phyloP scores from a whole-genome alignment of 23 red algal species.

The Agarophyton chilense region DNA sequence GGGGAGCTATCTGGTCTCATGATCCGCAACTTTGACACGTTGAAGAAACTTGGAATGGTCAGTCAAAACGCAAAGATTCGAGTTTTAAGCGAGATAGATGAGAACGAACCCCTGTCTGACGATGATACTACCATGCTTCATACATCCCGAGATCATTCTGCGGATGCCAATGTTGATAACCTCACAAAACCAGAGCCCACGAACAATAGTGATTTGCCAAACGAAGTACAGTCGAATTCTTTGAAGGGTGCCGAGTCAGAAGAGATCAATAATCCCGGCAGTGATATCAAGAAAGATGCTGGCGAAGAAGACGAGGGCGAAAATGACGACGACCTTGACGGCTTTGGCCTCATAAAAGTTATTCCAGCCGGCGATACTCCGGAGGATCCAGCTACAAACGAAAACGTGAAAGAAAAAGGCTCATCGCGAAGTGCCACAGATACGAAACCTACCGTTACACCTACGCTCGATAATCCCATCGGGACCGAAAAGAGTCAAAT shows the following conservation, averaged over 20 bases:
- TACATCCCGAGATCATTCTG: not conserved
- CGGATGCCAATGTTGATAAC: not conserved
- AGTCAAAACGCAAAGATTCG: constrained; percentile 51
- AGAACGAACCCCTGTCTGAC: constrained; percentile 32
- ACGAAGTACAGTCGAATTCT: not conserved
- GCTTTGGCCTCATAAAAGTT: constrained; percentile 60
- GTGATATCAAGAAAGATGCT: not conserved
- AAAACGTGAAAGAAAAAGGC: not conserved
- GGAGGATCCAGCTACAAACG: not conserved
- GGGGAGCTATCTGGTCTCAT: constrained; percentile 55
- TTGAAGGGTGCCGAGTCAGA: not conserved
- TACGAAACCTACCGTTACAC: not conserved
- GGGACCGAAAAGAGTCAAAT: not conserved
- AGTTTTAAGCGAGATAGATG: constrained; percentile 61
- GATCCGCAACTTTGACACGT: constrained; percentile 58
- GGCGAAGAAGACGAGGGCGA: constrained; percentile 39
- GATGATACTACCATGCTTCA: not conserved
- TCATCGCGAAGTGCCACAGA: not conserved
- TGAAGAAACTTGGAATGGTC: constrained; percentile 72
- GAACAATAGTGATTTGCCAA: not conserved
- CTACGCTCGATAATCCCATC: not conserved
- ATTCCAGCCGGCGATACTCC: constrained; percentile 39
- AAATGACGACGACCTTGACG: constrained; percentile 50
- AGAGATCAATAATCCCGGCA: not conserved
- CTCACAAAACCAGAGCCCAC: not conserved